Evolutionary conservation across 164 flowering plant species (phyloP).

Genomic region (Pachysandra terminalis): DNA sequence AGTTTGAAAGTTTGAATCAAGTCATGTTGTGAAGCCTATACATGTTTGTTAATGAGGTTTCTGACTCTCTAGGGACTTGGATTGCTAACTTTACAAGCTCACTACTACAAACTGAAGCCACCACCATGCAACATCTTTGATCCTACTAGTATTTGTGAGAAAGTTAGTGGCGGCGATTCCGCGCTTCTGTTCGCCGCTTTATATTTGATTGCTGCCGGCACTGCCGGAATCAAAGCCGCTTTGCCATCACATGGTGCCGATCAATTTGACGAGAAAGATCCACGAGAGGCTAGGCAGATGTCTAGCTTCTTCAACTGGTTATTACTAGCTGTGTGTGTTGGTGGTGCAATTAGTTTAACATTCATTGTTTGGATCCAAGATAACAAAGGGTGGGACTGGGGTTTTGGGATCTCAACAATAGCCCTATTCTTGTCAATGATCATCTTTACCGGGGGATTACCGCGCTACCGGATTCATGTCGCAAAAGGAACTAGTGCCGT

Average conservation of each 20-base stretch:
- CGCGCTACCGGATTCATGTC: slow-evolving; percentile 41
- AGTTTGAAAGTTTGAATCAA: background rate
- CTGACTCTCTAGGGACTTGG: slow-evolving; percentile 38
- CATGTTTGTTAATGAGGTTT: no score
- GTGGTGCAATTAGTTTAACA: slow-evolving; percentile 49
- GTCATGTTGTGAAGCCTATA: no score
- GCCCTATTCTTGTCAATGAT: slow-evolving; percentile 42
- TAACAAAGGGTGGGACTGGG: slow-evolving; percentile 65
- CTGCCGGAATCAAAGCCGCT: slow-evolving; percentile 53
- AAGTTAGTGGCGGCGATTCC: slow-evolving; percentile 28
- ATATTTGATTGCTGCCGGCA: slow-evolving; percentile 50
- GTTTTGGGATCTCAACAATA: slow-evolving; percentile 39
- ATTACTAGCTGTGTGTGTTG: slow-evolving; percentile 40
- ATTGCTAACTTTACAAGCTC: slow-evolving; percentile 64
- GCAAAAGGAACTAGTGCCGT: slow-evolving; percentile 19
- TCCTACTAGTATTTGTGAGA: slow-evolving; percentile 26
- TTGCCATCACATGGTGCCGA: slow-evolving; percentile 75
- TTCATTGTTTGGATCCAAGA: slow-evolving; percentile 63
- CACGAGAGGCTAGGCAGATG: slow-evolving; percentile 47
- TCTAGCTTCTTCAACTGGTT: slow-evolving; percentile 67
- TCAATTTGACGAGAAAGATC: slow-evolving; percentile 70
- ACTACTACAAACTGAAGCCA: slow-evolving; percentile 43
- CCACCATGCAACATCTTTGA: slow-evolving; percentile 34
- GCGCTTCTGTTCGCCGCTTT: slow-evolving; percentile 40
- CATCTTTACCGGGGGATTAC: slow-evolving; percentile 40